phyloP scores from a whole-genome alignment of 768 basidiomycete genomes.

The Calocybe indica region DNA sequence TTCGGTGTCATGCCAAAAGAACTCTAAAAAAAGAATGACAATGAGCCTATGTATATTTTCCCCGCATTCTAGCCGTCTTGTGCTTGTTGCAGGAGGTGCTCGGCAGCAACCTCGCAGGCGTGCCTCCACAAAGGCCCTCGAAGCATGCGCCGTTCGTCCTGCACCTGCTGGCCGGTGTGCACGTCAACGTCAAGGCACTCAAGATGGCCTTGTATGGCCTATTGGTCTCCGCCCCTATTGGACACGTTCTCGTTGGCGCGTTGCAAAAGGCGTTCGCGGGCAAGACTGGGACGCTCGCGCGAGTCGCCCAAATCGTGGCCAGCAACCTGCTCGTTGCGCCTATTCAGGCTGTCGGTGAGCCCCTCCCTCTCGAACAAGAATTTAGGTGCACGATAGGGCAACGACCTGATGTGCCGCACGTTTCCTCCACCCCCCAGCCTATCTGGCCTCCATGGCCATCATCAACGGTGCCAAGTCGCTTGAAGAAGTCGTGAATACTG shows the following conservation, averaged over 20 bases:
- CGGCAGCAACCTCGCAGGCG: conserved; percentile 62
- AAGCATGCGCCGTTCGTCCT: conserved; percentile 50
- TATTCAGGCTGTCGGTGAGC: conserved; percentile 61
- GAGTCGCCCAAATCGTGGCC: conserved; percentile 67
- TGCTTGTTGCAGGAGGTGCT: conserved; percentile 79
- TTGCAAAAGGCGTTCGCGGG: conserved; percentile 78
- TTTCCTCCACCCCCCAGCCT: conserved; percentile 34
- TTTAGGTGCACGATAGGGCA: too few relatives aligned
- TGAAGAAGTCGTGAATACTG: conserved; percentile 58
- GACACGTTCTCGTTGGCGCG: conserved; percentile 65
- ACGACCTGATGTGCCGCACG: too few relatives aligned
- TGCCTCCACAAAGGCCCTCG: conserved; percentile 42
- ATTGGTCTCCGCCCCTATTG: conserved; percentile 76
- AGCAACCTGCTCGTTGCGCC: conserved; percentile 76
- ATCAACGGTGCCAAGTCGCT: conserved; percentile 74
- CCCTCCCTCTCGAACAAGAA: neutral
- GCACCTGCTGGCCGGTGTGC: conserved; percentile 46
- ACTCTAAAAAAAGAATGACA: neutral
- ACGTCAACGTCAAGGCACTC: conserved; percentile 64
- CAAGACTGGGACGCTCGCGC: conserved; percentile 55
- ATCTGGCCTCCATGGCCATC: conserved; percentile 74
- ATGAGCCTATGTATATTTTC: conserved; percentile 3
- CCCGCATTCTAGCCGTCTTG: conserved; percentile 31
- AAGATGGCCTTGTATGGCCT: conserved; percentile 86
- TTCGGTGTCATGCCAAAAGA: conserved; percentile 15